A percentile compares a stretch with the other conserved stretches of the same genome.
These are phyloP conservation scores for Schwanniomyces sp. DNA, from an alignment of 805 yeast species.

Conservation along the genomic window DNA sequence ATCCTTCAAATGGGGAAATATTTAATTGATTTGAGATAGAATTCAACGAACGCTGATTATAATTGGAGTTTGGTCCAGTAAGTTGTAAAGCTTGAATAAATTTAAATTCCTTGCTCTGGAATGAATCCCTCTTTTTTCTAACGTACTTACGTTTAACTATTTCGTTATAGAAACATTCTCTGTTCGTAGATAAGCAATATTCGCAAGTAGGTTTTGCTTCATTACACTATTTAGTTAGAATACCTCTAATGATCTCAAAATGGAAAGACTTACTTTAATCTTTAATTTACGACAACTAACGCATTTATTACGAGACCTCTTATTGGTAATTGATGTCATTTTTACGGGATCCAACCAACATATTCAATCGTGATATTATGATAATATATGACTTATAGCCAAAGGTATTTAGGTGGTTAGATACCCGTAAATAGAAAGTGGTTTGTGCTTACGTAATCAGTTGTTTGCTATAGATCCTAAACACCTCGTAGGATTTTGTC, in stretches of 20 bases:
- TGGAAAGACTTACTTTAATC: constrained; percentile 7
- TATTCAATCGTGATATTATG: no score
- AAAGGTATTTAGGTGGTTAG: no score
- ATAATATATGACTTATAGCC: no score
- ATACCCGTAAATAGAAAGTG: no score
- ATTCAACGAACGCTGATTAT: constrained; percentile 5
- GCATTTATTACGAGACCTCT: constrained; percentile 6
- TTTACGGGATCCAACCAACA: no score
- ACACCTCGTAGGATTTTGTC: no score
- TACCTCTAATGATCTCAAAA: not conserved
- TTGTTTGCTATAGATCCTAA: no score
- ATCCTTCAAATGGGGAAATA: constrained; percentile 17
- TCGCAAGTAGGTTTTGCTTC: constrained; percentile 25
- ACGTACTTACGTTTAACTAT: not conserved
- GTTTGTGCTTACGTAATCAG: no score
- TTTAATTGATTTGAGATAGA: constrained; percentile 12
- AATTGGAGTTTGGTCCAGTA: not conserved
- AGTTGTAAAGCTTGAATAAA: not conserved
- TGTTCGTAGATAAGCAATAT: constrained; percentile 22
- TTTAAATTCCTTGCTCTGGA: not conserved
- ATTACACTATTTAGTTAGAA: constrained; percentile 16
- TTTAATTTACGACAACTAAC: constrained; percentile 12
- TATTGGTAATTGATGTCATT: not conserved
- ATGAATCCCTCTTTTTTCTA: not conserved
- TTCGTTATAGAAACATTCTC: constrained; percentile 18